Conservation (phyloP, 805 yeast genomes). For the Teunomyces cretensis region DNA sequence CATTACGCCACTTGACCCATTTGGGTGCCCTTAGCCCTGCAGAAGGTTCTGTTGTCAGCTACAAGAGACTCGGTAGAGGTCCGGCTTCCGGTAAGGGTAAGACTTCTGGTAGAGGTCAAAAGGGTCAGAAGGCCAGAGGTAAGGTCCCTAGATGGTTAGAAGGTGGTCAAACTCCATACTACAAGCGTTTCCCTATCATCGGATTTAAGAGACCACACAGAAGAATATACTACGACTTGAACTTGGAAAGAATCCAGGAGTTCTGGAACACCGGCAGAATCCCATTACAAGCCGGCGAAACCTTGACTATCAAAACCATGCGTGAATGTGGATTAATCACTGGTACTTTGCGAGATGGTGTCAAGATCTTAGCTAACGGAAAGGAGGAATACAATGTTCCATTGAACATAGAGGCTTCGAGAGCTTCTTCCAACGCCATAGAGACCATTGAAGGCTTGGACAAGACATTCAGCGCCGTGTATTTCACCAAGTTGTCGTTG, state of each 20-base stretch:
- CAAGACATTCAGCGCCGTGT: conserved; percentile 71
- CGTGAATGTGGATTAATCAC: conserved; percentile 69
- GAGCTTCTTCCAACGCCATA: conserved; percentile 76
- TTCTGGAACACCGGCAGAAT: conserved; percentile 71
- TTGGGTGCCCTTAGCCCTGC: conserved; percentile 59
- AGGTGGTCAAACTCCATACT: conserved; percentile 97
- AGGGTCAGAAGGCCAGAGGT: conserved; percentile 97
- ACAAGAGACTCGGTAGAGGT: conserved; percentile 90
- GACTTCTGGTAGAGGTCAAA: conserved; percentile 95
- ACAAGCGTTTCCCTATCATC: conserved; percentile 78
- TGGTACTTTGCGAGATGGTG: conserved; percentile 75
- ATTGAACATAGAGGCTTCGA: conserved; percentile 75
- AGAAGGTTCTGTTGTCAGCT: conserved; percentile 56
- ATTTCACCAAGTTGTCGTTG: conserved; percentile 61
- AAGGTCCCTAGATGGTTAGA: conserved; percentile 91
- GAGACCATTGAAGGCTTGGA: conserved; percentile 69
- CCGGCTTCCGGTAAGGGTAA: conserved; percentile 92
- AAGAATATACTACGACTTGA: conserved; percentile 54
- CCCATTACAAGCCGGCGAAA: conserved; percentile 54
- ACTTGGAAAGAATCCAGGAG: conserved; percentile 66
- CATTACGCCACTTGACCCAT: conserved; percentile 1
- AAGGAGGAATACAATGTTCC: conserved; percentile 51
- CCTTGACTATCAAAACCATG: conserved; percentile 75
- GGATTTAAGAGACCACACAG: conserved; percentile 76
- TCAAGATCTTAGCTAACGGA: conserved; percentile 75